Base-by-base conservation (phyloP, 257 asterid species). In the Solanum megistacrolobum region DNA sequence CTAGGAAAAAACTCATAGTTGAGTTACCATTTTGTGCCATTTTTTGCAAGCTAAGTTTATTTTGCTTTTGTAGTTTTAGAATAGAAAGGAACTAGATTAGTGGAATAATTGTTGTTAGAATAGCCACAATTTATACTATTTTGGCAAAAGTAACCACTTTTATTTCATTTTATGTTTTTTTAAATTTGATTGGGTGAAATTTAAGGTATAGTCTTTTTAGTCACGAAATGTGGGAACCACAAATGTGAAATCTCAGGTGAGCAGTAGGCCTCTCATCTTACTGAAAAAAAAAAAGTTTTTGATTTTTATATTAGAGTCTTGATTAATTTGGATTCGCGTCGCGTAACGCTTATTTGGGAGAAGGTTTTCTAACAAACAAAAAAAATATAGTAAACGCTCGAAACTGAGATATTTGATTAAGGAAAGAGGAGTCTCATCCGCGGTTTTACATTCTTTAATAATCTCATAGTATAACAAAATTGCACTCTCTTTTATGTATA, bases 331-430 rank as follows among this genome's bases (percentile, higher is more conserved):
- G 0, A 65, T n/a, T 65, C 1, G 4, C 1, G 2, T n/a, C 3
- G 3, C 1, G 3, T 62, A n/a, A 12, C 0, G 4, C 3, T 2
- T 25, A 10, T n/a, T n/a, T 0, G 2, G 2, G 3, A 62, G 16
- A n/a, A 65, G 1, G 1, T 1, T 65, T 11, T 2, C 4, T 9
- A 52, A 52, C 9, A 18, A 52, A 52, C 1, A 6, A 16, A 2
- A 16, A 16, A 52, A 16, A 16, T 0, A 65, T n/a, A n/a, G 0
- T 11, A 0, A 25, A 52, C 1, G 16, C 9, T n/a, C 1, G 0
- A 65, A 65, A n/a, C 0, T 27, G 16, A 10, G 16, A n/a, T 11
- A 65, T 25, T 11, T 65, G 1, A 65, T 65, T 11, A 65, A 65
- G 8, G 0, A n/a, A 65, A 5, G 0, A n/a, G 1, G 7, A 25